phyloP scores from a whole-genome alignment of 2,329 filamentous ascomycete genomes.

The Dactylellina drechsleri region DNA sequence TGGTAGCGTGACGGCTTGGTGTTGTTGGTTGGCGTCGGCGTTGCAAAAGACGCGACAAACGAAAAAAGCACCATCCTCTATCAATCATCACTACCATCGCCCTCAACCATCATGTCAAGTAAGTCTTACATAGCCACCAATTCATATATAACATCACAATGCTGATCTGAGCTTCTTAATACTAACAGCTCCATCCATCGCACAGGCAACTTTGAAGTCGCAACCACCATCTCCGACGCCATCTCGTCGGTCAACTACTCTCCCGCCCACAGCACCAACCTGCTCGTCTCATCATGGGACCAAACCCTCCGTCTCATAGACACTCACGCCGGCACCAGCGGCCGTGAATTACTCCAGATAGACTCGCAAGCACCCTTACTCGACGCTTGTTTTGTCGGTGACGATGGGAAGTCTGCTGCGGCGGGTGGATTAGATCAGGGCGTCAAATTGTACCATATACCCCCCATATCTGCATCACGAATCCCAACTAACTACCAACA shows the following conservation, averaged over 20 bases:
- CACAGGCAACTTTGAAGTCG: slow-evolving; percentile 75
- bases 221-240: slow-evolving; percentile 83
- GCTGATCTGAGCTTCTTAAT: slow-evolving; percentile 34
- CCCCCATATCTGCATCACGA: not conserved
- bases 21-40: too few relatives aligned
- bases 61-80: not conserved
- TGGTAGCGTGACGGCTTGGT: too few relatives aligned
- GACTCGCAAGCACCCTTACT: slow-evolving; percentile 86
- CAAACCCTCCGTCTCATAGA: slow-evolving; percentile 91
- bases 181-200: slow-evolving; percentile 36
- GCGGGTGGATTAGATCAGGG: slow-evolving; percentile 86
- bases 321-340: slow-evolving; percentile 68
- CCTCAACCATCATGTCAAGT: slow-evolving; percentile 46
- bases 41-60: not conserved
- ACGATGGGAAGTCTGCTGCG: slow-evolving; percentile 83
- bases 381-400: slow-evolving; percentile 84
- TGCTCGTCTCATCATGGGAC: slow-evolving; percentile 96
- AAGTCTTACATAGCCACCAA: slow-evolving; percentile 12
- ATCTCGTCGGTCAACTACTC: slow-evolving; percentile 89
- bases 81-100: not conserved
- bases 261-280: slow-evolving; percentile 75
- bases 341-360: slow-evolving; percentile 75
- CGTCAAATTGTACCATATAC: slow-evolving; percentile 73
- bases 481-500: not conserved
- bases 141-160: slow-evolving; percentile 7